Evolutionary conservation across 306 rosid genomes (phyloP).

Genomic region (Fagus sylvatica): DNA sequence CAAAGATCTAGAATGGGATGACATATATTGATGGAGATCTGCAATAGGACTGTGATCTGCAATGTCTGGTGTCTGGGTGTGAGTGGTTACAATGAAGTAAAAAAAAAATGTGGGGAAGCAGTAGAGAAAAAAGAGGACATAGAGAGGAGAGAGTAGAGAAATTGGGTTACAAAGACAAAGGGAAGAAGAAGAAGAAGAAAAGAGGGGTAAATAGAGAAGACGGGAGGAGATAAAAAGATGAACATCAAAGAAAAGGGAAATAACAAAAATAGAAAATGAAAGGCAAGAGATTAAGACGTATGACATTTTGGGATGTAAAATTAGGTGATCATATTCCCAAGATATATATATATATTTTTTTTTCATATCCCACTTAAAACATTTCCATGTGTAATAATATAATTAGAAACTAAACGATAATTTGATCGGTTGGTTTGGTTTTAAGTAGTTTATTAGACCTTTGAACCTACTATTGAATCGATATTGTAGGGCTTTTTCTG

Average conservation of each 20-base stretch:
- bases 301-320: background rate
- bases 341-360: too few relatives aligned
- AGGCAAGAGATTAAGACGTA: background rate
- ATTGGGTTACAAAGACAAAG: background rate
- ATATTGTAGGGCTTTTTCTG: background rate
- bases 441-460: background rate
- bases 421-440: background rate
- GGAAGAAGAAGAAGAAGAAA: background rate
- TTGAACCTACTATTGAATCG: background rate
- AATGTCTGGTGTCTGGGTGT: too few relatives aligned
- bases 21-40: background rate
- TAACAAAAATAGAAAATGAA: background rate
- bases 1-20: background rate
- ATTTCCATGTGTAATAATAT: background rate
- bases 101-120: background rate
- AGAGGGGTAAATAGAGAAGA: background rate
- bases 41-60: too few relatives aligned
- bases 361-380: background rate
- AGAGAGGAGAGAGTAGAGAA: background rate
- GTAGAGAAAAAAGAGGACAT: background rate
- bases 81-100: too few relatives aligned
- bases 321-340: background rate
- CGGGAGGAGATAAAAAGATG: background rate
- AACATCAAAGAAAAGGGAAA: background rate
- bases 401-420: background rate